Conservation (phyloP, 768 basidiomycete genomes). For the Candolleomyces eurysporus region DNA sequence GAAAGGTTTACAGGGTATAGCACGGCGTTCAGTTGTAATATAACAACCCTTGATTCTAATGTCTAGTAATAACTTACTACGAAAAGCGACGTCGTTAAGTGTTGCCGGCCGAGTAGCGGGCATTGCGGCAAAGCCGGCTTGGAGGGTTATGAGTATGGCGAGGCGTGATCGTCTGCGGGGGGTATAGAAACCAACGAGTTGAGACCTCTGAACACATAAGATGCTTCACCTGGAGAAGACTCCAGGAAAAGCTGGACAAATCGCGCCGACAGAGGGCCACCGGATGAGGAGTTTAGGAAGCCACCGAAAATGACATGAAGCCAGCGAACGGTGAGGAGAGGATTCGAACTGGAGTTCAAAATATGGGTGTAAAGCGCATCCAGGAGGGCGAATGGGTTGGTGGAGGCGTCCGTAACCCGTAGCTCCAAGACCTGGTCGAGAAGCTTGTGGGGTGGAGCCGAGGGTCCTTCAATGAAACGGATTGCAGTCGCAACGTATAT, state of each 20-base stretch:
- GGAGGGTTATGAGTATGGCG: neutral
- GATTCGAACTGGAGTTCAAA: neutral
- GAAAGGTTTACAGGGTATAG: no score
- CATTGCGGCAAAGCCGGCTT: neutral
- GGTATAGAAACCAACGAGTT: neutral
- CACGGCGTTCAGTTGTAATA: no score
- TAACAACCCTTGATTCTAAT: no score
- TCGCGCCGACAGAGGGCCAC: neutral
- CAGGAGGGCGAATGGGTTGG: neutral
- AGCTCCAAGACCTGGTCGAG: conserved; percentile 2
- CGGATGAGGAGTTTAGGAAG: neutral
- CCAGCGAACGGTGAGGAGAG: neutral
- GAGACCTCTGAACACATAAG: neutral
- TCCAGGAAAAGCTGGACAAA: neutral
- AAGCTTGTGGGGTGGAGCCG: conserved; percentile 8
- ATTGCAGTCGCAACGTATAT: conserved; percentile 15
- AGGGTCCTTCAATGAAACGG: conserved; percentile 7
- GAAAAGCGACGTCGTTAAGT: neutral
- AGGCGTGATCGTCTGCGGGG: neutral
- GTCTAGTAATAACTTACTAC: no score
- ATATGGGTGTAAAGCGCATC: conserved; percentile 4
- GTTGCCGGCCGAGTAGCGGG: neutral
- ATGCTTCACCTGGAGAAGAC: neutral
- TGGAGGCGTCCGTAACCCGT: neutral
- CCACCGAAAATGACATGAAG: neutral